Evolutionary conservation across 176 grass and related monocot genomes (phyloP).

Genomic region (Panicum miliaceum): DNA sequence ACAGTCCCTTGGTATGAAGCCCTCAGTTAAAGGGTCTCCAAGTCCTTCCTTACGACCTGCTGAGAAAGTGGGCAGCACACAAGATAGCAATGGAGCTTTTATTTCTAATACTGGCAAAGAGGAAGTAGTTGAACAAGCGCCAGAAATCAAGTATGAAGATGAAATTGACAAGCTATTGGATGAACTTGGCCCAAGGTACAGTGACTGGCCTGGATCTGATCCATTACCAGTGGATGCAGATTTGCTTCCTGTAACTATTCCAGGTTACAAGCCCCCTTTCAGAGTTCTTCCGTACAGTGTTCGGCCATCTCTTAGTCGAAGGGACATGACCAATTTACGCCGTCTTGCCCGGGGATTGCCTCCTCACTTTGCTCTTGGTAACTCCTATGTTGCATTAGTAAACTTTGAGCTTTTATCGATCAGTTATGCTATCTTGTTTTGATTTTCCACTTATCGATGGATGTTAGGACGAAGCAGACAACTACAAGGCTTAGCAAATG

Average conservation of each 20-base stretch:
- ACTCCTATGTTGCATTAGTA: constrained; percentile 34
- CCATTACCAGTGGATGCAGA: constrained; percentile 93
- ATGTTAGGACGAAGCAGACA: constrained; percentile 87
- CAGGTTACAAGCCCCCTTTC: constrained; percentile 80
- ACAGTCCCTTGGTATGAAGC: constrained; percentile 44
- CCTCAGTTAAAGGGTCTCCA: constrained; percentile 39
- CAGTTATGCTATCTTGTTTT: constrained; percentile 17
- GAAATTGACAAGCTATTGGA: constrained; percentile 89
- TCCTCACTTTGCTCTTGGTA: constrained; percentile 96
- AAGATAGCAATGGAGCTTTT: constrained; percentile 37
- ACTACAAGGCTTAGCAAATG: constrained; percentile 83
- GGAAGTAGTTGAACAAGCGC: constrained; percentile 39
- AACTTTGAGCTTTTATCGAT: constrained; percentile 11
- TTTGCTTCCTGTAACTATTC: constrained; percentile 65
- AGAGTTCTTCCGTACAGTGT: constrained; percentile 89
- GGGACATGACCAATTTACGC: constrained; percentile 72
- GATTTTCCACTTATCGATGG: constrained; percentile 5
- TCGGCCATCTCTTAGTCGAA: constrained; percentile 59
- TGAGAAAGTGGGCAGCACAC: constrained; percentile 6
- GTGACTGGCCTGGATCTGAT: constrained; percentile 79
- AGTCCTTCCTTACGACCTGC: constrained; percentile 22
- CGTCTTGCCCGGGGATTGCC: constrained; percentile 80
- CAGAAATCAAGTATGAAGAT: constrained; percentile 80
- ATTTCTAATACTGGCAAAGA: constrained; percentile 40
- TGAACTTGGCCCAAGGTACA: constrained; percentile 80